phyloP scores from a whole-genome alignment of 23 red algal species.

The Porphyridium purpureum region DNA sequence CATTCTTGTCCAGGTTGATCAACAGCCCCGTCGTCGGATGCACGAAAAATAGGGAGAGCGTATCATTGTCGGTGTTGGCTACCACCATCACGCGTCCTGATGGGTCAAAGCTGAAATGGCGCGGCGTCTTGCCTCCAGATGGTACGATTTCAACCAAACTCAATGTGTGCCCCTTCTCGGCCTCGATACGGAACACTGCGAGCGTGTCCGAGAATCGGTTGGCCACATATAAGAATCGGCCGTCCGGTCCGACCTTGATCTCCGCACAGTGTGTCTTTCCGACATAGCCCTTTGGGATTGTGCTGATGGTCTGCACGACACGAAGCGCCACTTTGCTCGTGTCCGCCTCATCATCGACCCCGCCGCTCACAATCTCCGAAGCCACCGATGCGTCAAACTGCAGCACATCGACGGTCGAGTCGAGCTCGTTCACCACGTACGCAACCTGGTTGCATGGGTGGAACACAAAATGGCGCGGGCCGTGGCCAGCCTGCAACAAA shows the following conservation, averaged over 20 bases:
- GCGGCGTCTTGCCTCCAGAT: neutral
- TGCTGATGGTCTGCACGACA: neutral
- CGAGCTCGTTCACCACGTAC: neutral
- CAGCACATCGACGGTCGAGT: neutral
- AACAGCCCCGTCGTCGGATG: neutral
- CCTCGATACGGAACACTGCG: neutral
- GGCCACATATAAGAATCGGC: neutral
- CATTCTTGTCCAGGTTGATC: neutral
- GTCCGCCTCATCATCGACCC: too few relatives aligned
- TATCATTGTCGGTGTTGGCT: neutral
- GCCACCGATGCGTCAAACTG: neutral
- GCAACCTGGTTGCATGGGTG: neutral
- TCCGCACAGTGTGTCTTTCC: neutral
- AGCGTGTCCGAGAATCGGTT: neutral
- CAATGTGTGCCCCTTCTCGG: neutral
- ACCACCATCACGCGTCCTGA: neutral
- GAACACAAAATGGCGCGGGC: neutral
- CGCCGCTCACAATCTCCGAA: too few relatives aligned
- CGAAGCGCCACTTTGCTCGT: neutral
- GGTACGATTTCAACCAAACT: neutral
- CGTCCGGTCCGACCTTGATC: neutral
- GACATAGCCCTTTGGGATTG: neutral
- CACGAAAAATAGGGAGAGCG: neutral
- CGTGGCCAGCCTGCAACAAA: neutral
- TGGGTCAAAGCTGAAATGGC: conserved; percentile 1